Evolutionary conservation across 495 filamentous ascomycete genomes (phyloP), one percentile per base, ranked within the genome.

Genomic region (Talaromyces stipitatus): DNA sequence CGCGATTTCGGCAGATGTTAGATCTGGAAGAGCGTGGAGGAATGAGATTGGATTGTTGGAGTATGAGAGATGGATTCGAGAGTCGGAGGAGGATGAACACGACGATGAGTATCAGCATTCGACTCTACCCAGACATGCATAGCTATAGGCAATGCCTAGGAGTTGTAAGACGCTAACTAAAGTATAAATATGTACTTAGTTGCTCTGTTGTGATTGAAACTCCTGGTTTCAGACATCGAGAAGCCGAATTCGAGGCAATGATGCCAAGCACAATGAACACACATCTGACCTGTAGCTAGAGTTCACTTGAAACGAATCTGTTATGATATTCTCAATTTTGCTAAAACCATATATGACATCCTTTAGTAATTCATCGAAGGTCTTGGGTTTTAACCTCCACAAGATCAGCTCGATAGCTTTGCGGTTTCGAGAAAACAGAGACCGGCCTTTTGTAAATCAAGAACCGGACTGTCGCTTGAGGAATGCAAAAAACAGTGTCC

Each of bases 31-130:
- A 4, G 48, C 23, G 12, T 51, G 48, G 48, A 51, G 26, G 48
- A 51, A 51, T 51, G 48, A 51, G n/a, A 29, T 51, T 28, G 48
- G 48, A 2, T 51, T 51, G 26, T 32, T 51, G 28, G 48, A 51
- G 48, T 51, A 51, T 51, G 22, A 26, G 27, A 51, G 28, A 18
- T 51, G 26, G 48, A 32, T 51, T 27, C 46, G 4, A 41, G 36
- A 41, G 16, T 41, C 11, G 16, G 36, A 41, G 9, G 36, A 41
- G 16, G n/a, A 41, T 41, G 36, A 41, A 16, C 36, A 18, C 12
- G 36, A 41, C 6, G 36, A 41, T 18, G n/a, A 1, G 3, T 16
- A 18, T 41, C n/a, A 18, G 6, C 4, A 7, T 8, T 41, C n/a
- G n/a, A 18, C 36, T 4, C 9, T 41, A 16, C 36, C 36, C 8